Percentiles rank a stretch among this genome's conserved stretches.
Conservation (phyloP, 805 yeast species). For the Zygotorulaspora danielsina region DNA sequence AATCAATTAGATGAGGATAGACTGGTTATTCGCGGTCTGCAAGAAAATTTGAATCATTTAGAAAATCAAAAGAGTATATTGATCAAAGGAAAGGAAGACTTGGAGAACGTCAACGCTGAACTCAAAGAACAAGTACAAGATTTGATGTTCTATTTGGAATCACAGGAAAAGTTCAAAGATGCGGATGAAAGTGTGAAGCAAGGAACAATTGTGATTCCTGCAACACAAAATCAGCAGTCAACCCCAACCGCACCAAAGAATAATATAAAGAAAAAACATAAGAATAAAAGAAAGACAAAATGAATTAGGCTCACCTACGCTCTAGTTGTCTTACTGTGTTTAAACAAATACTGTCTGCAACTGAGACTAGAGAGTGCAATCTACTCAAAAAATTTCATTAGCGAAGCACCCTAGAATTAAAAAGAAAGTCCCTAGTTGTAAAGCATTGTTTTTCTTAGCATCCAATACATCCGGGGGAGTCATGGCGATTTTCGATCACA, state of each 20-base stretch:
- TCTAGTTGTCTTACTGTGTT: no score
- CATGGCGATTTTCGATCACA: no score
- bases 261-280: slow-evolving; percentile 18
- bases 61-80: slow-evolving; percentile 39
- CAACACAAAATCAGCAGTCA: slow-evolving; percentile 9
- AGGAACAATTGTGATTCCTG: slow-evolving; percentile 54
- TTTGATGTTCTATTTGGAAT: slow-evolving; percentile 73
- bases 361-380: no score
- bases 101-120: slow-evolving; percentile 44
- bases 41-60: slow-evolving; percentile 40
- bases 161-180: slow-evolving; percentile 65
- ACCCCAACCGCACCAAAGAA: neutral
- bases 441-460: no score
- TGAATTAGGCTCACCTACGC: no score
- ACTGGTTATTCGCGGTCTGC: slow-evolving; percentile 45
- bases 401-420: no score
- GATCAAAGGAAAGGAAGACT: slow-evolving; percentile 27
- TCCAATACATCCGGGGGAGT: no score
- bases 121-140: slow-evolving; percentile 64
- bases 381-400: no score
- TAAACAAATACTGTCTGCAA: no score
- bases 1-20: slow-evolving; percentile 29
- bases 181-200: slow-evolving; percentile 69
- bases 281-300: slow-evolving; percentile 20
- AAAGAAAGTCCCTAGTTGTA: no score